Base-by-base conservation (phyloP, 768 basidiomycete species). In the Auriscalpium orientale region DNA sequence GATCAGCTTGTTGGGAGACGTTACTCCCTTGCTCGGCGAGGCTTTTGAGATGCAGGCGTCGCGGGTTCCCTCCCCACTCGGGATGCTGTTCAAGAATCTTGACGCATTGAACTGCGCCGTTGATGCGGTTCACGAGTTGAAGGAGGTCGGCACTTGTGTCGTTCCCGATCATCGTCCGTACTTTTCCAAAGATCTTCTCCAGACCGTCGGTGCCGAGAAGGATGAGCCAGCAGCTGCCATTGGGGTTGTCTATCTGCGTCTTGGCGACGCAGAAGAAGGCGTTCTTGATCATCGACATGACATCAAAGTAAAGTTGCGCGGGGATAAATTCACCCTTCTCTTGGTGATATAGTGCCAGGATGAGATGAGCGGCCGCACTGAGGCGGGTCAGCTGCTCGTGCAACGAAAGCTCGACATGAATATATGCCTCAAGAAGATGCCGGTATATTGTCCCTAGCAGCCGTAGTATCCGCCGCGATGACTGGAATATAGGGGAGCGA, bases 81-180 rank as follows among this genome's bases (percentile, higher is more conserved):
- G 73, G 73, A 55, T 71, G 62, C 49, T 66, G 56, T 0, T 65
- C 70, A 8, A 75, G 67, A n/a, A 76, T 76, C n/a, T 60, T 68
- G 0, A 66, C 55, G 1, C 71, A 66, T 44, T 75, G 68, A 0
- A 66, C 68, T 0, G 71, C 66, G 10, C 69, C 69, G 21, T 68
- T 58, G 3, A 71, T 53, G 2, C 71, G 64, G 7, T 13, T 45
- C 2, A 53, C 64, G 8, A 74, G 63, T 52, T 73, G 70, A 1
- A 62, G 40, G 8, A 56, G 8, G 43, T 62, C 61, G 33, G 43
- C 16, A 51, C 62, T 62, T 1, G 52, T 21, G 53, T 45, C 68
- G 53, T 54, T 68, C 58, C 22, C 67, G 38, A 50, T 64, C 67
- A 47, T 62, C 11, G 65, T 62, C 5, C 65, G 65, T 10, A 67